Conservation (phyloP, 805 yeast species). For the Cyberlindnera suaveolens region DNA sequence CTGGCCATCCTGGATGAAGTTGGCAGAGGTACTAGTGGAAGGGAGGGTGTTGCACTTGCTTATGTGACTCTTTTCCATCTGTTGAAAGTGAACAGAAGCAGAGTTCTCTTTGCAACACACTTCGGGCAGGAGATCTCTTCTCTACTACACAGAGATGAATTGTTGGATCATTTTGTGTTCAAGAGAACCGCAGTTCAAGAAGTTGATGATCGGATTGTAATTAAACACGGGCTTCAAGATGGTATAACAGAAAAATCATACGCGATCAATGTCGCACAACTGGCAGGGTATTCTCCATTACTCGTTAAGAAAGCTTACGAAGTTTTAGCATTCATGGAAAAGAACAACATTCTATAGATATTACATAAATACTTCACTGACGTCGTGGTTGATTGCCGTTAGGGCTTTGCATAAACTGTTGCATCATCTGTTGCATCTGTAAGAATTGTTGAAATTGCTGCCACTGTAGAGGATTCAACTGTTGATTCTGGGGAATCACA, state of each 20-base stretch:
- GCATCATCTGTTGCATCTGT: conserved; percentile 25
- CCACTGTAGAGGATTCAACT: conserved; percentile 17
- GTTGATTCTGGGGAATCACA: conserved; percentile 1
- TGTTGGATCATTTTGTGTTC: conserved; percentile 76
- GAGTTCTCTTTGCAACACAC: conserved; percentile 92
- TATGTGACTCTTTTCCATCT: conserved; percentile 90
- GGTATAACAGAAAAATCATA: conserved; percentile 92
- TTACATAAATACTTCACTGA: background rate
- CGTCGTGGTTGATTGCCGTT: conserved; percentile 15
- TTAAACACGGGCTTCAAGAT: conserved; percentile 80
- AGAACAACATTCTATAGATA: conserved; percentile 5
- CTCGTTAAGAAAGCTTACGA: conserved; percentile 8
- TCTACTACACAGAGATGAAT: conserved; percentile 49
- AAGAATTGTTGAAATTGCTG: conserved; percentile 25
- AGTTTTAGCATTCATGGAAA: conserved; percentile 5
- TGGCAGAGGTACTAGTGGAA: conserved; percentile 74
- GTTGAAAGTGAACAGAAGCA: conserved; percentile 61
- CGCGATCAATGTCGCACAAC: conserved; percentile 95
- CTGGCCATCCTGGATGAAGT: conserved; percentile 90
- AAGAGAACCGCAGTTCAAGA: conserved; percentile 41
- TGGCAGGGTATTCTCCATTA: conserved; percentile 74
- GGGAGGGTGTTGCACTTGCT: conserved; percentile 96
- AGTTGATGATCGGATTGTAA: conserved; percentile 54
- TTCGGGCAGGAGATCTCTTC: conserved; percentile 83
- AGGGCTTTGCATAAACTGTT: conserved; percentile 14